Evolutionary conservation across 495 filamentous ascomycete species (phyloP).

Genomic region (Hypoxylon intermedium): DNA sequence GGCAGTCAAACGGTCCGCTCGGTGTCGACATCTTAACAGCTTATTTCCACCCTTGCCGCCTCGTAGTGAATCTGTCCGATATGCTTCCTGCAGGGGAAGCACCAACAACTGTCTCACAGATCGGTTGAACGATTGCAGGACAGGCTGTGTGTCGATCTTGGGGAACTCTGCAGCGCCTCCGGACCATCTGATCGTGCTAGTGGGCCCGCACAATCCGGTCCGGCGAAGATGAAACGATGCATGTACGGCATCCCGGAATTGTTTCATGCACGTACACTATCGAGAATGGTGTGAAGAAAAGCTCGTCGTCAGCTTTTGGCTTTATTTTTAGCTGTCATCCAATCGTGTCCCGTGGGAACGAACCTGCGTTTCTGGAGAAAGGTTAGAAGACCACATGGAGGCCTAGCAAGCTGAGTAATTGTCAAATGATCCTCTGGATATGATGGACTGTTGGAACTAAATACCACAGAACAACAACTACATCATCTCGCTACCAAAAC

Average conservation of each 20-base stretch:
- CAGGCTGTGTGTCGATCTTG: conserved; percentile 25
- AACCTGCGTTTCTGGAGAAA: background rate
- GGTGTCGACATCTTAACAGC: conserved; percentile 6
- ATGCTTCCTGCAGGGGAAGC: conserved; percentile 22
- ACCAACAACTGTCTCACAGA: conserved; percentile 22
- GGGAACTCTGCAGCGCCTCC: conserved; percentile 30
- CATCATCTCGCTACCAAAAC: conserved; percentile 1
- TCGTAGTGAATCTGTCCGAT: conserved; percentile 23
- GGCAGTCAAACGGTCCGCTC: conserved; percentile 19
- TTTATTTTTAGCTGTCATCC: conserved; percentile 6
- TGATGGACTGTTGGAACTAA: no score
- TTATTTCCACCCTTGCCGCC: conserved; percentile 19
- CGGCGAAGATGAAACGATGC: conserved; percentile 36
- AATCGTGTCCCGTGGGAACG: conserved; percentile 5
- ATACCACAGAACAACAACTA: background rate
- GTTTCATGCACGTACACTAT: conserved; percentile 36
- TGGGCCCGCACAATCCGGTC: conserved; percentile 35
- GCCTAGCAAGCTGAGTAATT: no score
- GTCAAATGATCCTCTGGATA: no score
- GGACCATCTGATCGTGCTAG: conserved; percentile 34
- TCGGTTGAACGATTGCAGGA: conserved; percentile 23
- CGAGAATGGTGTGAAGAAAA: conserved; percentile 2
- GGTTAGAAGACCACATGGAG: background rate
- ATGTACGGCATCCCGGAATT: conserved; percentile 34
- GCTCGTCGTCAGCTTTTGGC: background rate